These are phyloP conservation scores for Gossypium turneri DNA, from an alignment of 345 rosid genomes.

Conservation along the genomic window DNA sequence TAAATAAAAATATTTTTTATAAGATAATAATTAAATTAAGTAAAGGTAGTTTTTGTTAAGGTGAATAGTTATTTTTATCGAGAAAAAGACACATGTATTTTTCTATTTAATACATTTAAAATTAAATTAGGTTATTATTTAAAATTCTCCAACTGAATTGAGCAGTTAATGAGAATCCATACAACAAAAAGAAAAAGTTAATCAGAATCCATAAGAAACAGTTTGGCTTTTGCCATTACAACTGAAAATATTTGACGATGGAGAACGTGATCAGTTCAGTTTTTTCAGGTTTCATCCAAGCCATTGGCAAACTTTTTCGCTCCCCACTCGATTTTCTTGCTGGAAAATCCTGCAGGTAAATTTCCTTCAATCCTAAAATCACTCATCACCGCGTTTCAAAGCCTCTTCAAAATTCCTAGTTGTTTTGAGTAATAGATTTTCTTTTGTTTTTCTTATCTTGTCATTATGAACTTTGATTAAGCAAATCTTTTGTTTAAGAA, in stretches of 20 bases:
- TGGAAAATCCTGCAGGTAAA: slow-evolving; percentile 60
- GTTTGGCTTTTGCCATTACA: neutral
- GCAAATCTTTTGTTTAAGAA: neutral
- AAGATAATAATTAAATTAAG: too few species aligned
- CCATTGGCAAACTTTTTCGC: slow-evolving; percentile 38
- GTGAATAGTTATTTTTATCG: neutral
- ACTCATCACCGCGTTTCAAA: neutral
- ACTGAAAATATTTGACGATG: slow-evolving; percentile 22
- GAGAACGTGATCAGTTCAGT: slow-evolving; percentile 38
- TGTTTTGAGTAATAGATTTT: neutral
- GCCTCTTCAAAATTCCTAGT: neutral
- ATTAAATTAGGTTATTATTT: too few species aligned
- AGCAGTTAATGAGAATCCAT: too few species aligned
- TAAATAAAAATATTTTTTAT: too few species aligned
- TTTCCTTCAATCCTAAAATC: neutral
- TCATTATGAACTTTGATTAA: neutral
- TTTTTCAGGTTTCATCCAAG: slow-evolving; percentile 33
- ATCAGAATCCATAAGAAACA: neutral
- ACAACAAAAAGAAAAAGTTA: neutral
- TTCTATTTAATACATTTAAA: too few species aligned
- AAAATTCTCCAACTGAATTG: too few species aligned
- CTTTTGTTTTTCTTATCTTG: neutral
- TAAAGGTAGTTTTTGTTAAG: neutral
- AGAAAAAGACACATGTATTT: too few species aligned
- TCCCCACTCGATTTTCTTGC: slow-evolving; percentile 48